Base-by-base conservation (phyloP, 345 rosid species). In the Psidium guajava region DNA sequence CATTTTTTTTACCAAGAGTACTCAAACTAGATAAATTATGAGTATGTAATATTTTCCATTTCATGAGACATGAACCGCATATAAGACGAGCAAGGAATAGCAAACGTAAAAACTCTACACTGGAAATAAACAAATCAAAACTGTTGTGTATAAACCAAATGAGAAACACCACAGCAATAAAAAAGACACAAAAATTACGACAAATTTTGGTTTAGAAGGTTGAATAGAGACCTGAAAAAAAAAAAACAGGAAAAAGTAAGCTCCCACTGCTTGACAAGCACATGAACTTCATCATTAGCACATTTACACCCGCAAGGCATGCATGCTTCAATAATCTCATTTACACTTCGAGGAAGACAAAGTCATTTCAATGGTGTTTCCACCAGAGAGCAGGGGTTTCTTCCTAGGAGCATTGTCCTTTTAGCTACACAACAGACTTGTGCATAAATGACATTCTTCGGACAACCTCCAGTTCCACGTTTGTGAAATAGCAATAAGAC, bases 151-250 rank as follows among this genome's bases (percentile, higher is more conserved):
- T 64, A 64, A 32, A 47, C 75, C 75, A 64, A 32, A 64, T 64
- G 75, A 64, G 75, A 64, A 28, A 42, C 75, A 28, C 28, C 22
- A 21, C 21, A 64, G 22, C 22, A 18, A 32, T 10, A 11, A 32
- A 64, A 64, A 64, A 32, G 22, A 64, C 42, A 64, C 22, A 20
- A 16, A 28, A 28, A 28, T 44, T n/a, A n/a, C n/a, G n/a, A n/a
- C 92, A 88, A 89, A 87, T 86, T 84, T 87, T 36, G 90, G 61
- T 86, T 88, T 92, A n/a, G 87, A 21, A 87, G 89, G 80, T 89
- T 90, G 90, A 64, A 83, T 75, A 82, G 89, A 88, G 84, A 87
- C 75, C 95, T 94, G 92, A 28, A 32, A 85, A 28, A 25, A n/a
- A 85, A 74, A 20, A 44, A 44, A 6, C 50, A 32, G 27, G 83